phyloP scores from a whole-genome alignment of 2,329 filamentous ascomycete species.

The Fusarium foetens region DNA sequence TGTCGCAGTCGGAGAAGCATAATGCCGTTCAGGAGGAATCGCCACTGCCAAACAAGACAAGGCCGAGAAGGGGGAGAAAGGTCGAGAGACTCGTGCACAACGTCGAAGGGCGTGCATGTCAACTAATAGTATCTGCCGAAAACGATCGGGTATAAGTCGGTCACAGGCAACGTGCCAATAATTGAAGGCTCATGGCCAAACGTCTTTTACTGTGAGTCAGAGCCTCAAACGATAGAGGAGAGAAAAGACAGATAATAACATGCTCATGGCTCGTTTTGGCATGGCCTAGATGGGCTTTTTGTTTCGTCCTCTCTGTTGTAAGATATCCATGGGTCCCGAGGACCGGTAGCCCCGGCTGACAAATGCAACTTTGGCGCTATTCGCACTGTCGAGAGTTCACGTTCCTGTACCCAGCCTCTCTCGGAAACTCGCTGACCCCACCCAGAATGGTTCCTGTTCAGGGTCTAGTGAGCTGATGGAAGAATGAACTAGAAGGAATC shows the following conservation, averaged over 20 bases:
- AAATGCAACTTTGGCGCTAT: conserved; percentile 37
- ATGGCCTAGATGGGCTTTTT: conserved; percentile 25
- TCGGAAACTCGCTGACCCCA: conserved; percentile 21
- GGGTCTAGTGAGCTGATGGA: conserved; percentile 17
- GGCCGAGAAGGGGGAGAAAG: background rate
- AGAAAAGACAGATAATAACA: background rate
- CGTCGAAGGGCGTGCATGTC: conserved; percentile 41
- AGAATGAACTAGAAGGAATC: conserved; percentile 46
- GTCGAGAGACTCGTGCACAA: conserved; percentile 27
- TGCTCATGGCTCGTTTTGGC: conserved; percentile 23
- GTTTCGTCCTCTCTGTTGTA: conserved; percentile 28
- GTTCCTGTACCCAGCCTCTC: conserved; percentile 17
- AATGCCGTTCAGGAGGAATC: background rate
- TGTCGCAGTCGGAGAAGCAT: background rate
- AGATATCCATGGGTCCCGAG: conserved; percentile 17
- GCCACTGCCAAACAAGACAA: background rate
- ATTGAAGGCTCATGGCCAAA: background rate
- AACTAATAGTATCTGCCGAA: conserved; percentile 35
- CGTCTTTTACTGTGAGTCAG: conserved; percentile 14
- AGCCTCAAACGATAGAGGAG: conserved; percentile 11
- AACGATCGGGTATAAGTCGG: conserved; percentile 17
- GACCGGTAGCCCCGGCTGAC: conserved; percentile 40
- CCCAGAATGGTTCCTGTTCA: conserved; percentile 11
- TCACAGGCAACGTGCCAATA: background rate
- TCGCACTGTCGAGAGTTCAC: conserved; percentile 30